Evolutionary conservation across 2,329 filamentous ascomycete species (phyloP).

Genomic region (Neurospora sp.): DNA sequence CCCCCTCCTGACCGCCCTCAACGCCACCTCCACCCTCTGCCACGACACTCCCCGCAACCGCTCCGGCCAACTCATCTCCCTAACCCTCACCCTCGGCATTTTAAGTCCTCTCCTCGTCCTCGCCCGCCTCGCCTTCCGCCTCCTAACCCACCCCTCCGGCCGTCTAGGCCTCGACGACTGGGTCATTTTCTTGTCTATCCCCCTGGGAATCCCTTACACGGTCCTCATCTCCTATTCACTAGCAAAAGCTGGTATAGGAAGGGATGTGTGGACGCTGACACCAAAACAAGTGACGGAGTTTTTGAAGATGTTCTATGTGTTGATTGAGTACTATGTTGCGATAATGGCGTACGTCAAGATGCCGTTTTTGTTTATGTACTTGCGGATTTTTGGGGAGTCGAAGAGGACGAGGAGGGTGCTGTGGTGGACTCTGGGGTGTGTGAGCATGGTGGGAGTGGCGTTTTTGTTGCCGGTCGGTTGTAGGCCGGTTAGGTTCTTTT

Average conservation of each 20-base stretch:
- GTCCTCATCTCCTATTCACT: neutral
- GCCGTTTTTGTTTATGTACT: neutral
- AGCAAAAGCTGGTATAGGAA: neutral
- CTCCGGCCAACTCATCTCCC: neutral
- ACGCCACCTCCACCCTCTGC: neutral
- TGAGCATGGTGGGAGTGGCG: neutral
- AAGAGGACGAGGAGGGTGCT: neutral
- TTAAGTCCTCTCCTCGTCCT: neutral
- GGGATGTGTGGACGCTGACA: neutral
- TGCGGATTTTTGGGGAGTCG: neutral
- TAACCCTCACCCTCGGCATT: neutral
- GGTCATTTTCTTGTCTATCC: neutral
- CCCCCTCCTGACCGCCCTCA: neutral
- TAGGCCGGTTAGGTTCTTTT: slow-evolving; percentile 38
- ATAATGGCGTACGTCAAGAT: neutral
- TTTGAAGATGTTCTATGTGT: neutral
- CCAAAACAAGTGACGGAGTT: neutral
- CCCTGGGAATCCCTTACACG: neutral
- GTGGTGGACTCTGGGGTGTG: neutral
- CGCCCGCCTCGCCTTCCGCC: neutral
- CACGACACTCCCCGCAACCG: neutral
- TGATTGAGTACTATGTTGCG: neutral
- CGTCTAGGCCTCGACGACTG: neutral
- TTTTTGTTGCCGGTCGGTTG: slow-evolving; percentile 21
- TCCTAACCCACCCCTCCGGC: neutral